phyloP scores from a whole-genome alignment of 352 stramenopile species.

The Phytophthora sp. region DNA sequence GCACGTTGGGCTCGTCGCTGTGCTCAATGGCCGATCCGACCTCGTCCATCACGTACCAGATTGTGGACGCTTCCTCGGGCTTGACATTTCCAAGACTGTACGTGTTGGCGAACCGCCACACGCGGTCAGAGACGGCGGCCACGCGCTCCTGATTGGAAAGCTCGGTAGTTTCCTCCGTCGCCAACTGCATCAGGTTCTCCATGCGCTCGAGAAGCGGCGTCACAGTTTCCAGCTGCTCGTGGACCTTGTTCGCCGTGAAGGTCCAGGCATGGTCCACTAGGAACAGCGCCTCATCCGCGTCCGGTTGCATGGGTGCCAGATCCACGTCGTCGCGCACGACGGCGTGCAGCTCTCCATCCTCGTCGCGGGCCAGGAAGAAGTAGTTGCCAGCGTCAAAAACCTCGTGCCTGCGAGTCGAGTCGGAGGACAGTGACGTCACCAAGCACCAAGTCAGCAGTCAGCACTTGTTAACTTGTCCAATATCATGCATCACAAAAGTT shows the following conservation, averaged over 20 bases:
- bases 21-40: conserved; percentile 63
- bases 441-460: conserved; percentile 4
- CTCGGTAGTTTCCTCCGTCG: conserved; percentile 21
- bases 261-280: conserved; percentile 65
- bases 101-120: conserved; percentile 60
- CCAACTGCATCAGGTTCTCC: conserved; percentile 55
- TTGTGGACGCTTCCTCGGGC: conserved; percentile 47
- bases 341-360: conserved; percentile 51
- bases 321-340: conserved; percentile 57
- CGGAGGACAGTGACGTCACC: conserved; percentile 14
- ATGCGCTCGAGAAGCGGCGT: conserved; percentile 50
- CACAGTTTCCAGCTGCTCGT: conserved; percentile 38
- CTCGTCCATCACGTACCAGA: conserved; percentile 72
- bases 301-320: conserved; percentile 38
- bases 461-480: no score
- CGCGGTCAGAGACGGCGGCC: conserved; percentile 34
- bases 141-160: conserved; percentile 36
- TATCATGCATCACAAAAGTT: no score
- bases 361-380: conserved; percentile 55
- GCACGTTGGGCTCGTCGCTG: conserved; percentile 45
- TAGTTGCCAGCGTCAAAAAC: conserved; percentile 55
- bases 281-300: conserved; percentile 51
- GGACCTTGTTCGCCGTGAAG: conserved; percentile 51
- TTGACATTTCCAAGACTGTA: conserved; percentile 54
- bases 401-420: conserved; percentile 37